These are phyloP conservation scores for Coemansia sp. DNA, from an alignment of 192 early-diverging fungal genomes.

Conservation along the genomic window DNA sequence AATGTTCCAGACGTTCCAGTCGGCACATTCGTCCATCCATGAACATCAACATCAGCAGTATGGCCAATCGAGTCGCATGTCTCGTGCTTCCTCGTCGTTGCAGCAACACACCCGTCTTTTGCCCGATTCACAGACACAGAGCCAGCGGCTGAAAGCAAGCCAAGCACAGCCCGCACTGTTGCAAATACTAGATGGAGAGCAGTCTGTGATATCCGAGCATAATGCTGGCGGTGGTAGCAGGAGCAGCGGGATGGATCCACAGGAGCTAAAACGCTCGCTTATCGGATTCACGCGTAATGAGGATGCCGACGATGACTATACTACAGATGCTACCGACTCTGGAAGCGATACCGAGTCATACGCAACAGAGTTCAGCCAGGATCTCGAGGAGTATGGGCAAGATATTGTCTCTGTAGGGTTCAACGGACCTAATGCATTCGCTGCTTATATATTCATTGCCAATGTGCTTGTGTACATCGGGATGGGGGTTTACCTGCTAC, in stretches of 20 bases:
- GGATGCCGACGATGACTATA: conserved; percentile 12
- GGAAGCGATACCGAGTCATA: conserved; percentile 39
- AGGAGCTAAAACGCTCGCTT: conserved; percentile 16
- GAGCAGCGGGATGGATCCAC: background rate
- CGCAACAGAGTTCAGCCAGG: conserved; percentile 53
- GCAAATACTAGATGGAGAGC: conserved; percentile 11
- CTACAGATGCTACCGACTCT: background rate
- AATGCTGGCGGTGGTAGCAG: background rate
- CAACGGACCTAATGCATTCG: conserved; percentile 26
- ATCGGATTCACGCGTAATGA: conserved; percentile 23
- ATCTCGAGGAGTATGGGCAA: conserved; percentile 33
- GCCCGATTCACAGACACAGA: background rate
- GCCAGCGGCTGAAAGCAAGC: conserved; percentile 6
- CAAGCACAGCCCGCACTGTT: conserved; percentile 33
- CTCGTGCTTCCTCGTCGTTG: conserved; percentile 5
- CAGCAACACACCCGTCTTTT: conserved; percentile 7
- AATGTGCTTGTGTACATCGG: conserved; percentile 22
- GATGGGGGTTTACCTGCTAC: conserved; percentile 28
- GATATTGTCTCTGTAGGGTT: conserved; percentile 25
- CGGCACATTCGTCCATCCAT: conserved; percentile 34
- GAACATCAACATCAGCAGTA: conserved; percentile 5
- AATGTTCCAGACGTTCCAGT: conserved; percentile 30
- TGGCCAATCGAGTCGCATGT: background rate
- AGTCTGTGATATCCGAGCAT: conserved; percentile 18
- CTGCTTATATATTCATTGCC: conserved; percentile 34